Conservation (phyloP, 305 asterid genomes). For the Andrographis paniculata region DNA sequence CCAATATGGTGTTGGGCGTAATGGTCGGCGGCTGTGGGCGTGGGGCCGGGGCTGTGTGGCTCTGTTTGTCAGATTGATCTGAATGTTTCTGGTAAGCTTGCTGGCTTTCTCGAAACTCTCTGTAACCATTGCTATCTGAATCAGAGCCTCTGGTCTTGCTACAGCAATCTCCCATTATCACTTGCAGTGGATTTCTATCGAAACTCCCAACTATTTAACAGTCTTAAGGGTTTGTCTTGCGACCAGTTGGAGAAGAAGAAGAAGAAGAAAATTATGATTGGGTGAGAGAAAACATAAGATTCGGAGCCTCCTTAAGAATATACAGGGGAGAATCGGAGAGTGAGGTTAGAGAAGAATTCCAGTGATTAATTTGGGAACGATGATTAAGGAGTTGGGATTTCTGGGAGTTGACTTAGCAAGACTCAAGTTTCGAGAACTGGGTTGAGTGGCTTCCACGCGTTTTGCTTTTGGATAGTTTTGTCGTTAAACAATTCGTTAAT, state of each 20-base stretch:
- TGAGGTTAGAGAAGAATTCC: constrained; percentile 5
- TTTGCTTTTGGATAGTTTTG: constrained; percentile 8
- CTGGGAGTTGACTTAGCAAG: constrained; percentile 18
- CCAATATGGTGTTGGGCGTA: constrained; percentile 39
- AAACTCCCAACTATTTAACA: no score
- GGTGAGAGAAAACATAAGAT: no score
- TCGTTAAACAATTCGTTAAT: no score
- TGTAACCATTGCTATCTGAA: constrained; percentile 30
- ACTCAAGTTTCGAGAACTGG: no score
- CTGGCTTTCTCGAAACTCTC: constrained; percentile 28
- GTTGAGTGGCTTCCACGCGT: constrained; percentile 23
- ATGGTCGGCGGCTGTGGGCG: constrained; percentile 22
- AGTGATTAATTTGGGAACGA: constrained; percentile 4
- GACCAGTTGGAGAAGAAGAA: no score
- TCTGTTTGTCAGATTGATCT: constrained; percentile 16
- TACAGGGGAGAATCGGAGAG: constrained; percentile 4
- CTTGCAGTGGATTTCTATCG: no score
- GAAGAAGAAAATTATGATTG: no score
- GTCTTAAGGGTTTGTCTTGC: no score
- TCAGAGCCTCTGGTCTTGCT: constrained; percentile 37
- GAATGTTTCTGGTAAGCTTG: constrained; percentile 36
- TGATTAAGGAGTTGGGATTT: constrained; percentile 15
- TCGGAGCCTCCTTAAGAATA: no score
- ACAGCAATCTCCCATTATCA: constrained; percentile 62
- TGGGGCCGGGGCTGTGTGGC: constrained; percentile 15